Base-by-base conservation (phyloP, 73 alveolate species). In the Tetrahymena borealis region DNA sequence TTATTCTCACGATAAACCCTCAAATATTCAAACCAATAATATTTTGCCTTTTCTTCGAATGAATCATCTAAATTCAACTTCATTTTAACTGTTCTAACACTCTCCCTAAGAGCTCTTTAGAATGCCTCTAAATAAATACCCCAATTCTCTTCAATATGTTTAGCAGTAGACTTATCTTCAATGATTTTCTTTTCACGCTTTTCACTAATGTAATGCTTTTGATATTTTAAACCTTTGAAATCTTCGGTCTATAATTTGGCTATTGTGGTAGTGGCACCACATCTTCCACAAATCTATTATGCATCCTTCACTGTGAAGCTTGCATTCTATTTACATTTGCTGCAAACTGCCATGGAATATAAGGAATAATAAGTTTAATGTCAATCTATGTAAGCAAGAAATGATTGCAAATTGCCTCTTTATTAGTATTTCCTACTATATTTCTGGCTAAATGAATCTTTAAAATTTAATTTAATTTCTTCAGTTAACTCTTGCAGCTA, bases 401-500 rank as follows among this genome's bases (percentile, higher is more conserved):
- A 60, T 60, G 28, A 60, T 12, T 60, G 85, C 85, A 32, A 60
- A 35, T 16, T 60, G 28, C 85, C 85, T 35, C 85, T 60, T 60
- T 60, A 18, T 60, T 60, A 24, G 28, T 60, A 60, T 60, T 18
- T 60, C 28, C 28, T 60, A 4, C n/a, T 24, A 60, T 60, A 60
- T 60, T 60, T 60, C 85, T 60, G 85, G 85, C 85, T 35, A 24
- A 24, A n/a, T 60, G n/a, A 60, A 24, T 60, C 33, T 60, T 60
- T 18, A 60, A 60, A 60, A 60, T 60, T 60, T 60, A 60, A 60
- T 60, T 60, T 60, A 60, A 60, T 60, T 60, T 60, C 85, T 60
- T 60, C 85, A 60, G 85, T 60, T 60, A 60, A 60, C 85, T 60
- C 85, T 60, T 60, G n/a, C n/a, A n/a, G n/a, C n/a, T n/a, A n/a